Base-by-base conservation (phyloP, 306 rosid species). In the Nissolia schottii region DNA sequence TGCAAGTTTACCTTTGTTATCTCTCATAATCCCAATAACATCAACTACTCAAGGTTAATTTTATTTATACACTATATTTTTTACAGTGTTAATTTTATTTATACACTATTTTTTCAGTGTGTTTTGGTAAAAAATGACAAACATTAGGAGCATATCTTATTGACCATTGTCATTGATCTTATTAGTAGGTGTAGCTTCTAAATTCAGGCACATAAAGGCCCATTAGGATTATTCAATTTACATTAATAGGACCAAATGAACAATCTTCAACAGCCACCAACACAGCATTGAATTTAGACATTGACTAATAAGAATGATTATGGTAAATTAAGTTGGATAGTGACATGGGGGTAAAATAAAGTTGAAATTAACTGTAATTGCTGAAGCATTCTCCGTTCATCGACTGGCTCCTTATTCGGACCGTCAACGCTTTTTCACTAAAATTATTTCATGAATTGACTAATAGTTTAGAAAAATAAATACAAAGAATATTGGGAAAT, bases 361-460 rank as follows among this genome's bases (percentile, higher is more conserved):
- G 28, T 41, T 31, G 29, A 38, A 71, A 56, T 13, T 55, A 51
- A 63, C 8, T 53, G 43, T 13, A 24, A 12, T n/a, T 4, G 56
- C 35, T 49, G 46, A 64, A 64, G 34, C 8, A n/a, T 5, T 15
- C 51, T 41, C 18, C 2, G 6, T 20, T 29, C 13, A 9, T 16
- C 7, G n/a, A 28, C 62, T 61, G 53, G 31, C 50, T 10, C 32
- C 35, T 34, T 22, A 22, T 29, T 40, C 20, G 58, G 45, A n/a
- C 56, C 23, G 58, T 48, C 66, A 58, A 38, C 32, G 43, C 14
- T 15, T 41, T 54, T 25, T 22, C 15, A 45, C 25, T 46, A 16
- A 27, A 63, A 35, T 54, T 38, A 34, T 48, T 70, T 54, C 45
- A 18, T 9, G 10, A 35, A n/a, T 74, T 50, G 72, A 71, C 76